These are phyloP conservation scores for Calophaca sinica DNA, from an alignment of 306 rosid species.

Conservation along the genomic window DNA sequence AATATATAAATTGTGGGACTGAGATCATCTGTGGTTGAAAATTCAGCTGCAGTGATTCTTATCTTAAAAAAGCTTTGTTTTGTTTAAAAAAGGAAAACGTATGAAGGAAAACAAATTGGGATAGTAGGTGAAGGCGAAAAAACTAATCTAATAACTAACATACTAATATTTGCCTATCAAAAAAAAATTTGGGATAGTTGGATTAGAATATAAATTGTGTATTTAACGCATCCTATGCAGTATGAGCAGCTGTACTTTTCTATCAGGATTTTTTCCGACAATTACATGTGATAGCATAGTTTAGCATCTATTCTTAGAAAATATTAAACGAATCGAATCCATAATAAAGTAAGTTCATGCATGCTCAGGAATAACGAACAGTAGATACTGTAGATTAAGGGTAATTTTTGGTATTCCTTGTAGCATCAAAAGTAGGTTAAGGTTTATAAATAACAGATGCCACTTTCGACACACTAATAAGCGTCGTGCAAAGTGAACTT, in stretches of 20 bases:
- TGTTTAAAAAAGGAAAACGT: no score
- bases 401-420: background rate
- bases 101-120: no score
- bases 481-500: background rate
- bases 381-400: background rate
- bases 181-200: no score
- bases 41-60: background rate
- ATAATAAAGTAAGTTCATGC: background rate
- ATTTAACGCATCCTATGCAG: no score
- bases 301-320: background rate
- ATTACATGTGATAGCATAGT: background rate
- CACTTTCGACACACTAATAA: background rate
- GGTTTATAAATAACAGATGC: slow-evolving; percentile 7
- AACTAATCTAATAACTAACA: no score
- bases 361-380: background rate
- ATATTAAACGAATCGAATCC: background rate
- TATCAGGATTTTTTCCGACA: background rate
- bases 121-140: no score
- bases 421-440: background rate
- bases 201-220: no score
- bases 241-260: background rate
- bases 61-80: background rate
- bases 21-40: background rate
- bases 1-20: no score
- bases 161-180: no score